These are phyloP conservation scores for Phytopythium mirpurense DNA, from an alignment of 352 stramenopile genomes.

Conservation along the genomic window DNA sequence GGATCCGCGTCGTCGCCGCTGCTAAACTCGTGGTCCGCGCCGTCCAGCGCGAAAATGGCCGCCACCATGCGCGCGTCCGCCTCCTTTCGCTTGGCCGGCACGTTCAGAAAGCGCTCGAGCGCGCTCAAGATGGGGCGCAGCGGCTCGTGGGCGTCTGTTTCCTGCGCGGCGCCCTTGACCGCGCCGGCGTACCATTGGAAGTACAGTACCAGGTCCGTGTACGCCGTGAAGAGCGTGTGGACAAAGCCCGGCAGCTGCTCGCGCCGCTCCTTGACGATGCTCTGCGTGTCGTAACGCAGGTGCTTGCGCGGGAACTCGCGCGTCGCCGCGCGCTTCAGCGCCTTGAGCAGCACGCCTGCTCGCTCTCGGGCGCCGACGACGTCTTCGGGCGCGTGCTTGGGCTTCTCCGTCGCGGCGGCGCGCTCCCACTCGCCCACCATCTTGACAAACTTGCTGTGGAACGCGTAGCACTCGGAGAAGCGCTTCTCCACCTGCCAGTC, in stretches of 20 bases:
- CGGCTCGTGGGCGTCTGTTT: slow-evolving; percentile 1
- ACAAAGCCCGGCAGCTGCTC: slow-evolving; percentile 15
- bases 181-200: slow-evolving; percentile 8
- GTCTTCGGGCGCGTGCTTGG: not conserved
- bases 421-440: slow-evolving; percentile 12
- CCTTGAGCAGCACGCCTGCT: slow-evolving; percentile 4
- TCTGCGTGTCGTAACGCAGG: slow-evolving; percentile 19
- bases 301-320: slow-evolving; percentile 23
- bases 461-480: slow-evolving; percentile 18
- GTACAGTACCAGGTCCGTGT: slow-evolving; percentile 20
- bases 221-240: slow-evolving; percentile 13
- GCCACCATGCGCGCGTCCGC: slow-evolving; percentile 15
- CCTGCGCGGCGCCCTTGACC: not conserved
- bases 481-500: slow-evolving; percentile 22
- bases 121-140: slow-evolving; percentile 16
- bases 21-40: slow-evolving; percentile 6
- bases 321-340: slow-evolving; percentile 11
- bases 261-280: slow-evolving; percentile 20
- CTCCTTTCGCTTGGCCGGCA: slow-evolving; percentile 25
- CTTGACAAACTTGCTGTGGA: slow-evolving; percentile 13
- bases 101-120: slow-evolving; percentile 21
- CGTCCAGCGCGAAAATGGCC: slow-evolving; percentile 14
- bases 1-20: not conserved
- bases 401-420: slow-evolving; percentile 13
- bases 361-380: not conserved